These are phyloP conservation scores for Roridomyces roridus DNA, from an alignment of 768 basidiomycete species.

Conservation along the genomic window DNA sequence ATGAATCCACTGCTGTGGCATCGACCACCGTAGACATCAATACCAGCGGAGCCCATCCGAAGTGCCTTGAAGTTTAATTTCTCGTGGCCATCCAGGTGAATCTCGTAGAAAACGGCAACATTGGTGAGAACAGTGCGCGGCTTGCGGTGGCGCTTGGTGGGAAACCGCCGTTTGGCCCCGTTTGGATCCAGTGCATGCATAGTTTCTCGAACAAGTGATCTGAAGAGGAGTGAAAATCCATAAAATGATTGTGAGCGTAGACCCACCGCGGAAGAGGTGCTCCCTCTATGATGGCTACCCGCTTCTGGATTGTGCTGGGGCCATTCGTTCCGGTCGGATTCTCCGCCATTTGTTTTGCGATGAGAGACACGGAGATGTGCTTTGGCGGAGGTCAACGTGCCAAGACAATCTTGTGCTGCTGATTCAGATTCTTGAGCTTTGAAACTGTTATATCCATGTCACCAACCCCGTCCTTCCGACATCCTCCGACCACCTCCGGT, in stretches of 20 bases:
- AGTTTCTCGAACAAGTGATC: too few species aligned
- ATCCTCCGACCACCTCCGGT: too few species aligned
- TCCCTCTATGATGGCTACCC: background rate
- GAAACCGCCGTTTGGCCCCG: too few species aligned
- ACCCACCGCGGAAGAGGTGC: background rate
- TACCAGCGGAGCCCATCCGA: constrained; percentile 20
- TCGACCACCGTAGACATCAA: constrained; percentile 24
- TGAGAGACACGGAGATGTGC: too few species aligned
- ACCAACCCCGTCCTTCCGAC: too few species aligned
- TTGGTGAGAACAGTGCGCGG: background rate
- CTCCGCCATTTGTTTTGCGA: too few species aligned
- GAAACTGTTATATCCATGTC: too few species aligned
- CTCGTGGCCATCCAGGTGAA: constrained; percentile 27
- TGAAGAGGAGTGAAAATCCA: background rate
- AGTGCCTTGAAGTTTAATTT: constrained; percentile 23
- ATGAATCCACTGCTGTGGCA: constrained; percentile 16
- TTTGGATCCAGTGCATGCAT: too few species aligned
- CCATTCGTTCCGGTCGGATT: too few species aligned
- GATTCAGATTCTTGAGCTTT: too few species aligned
- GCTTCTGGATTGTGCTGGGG: background rate
- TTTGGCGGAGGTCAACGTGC: too few species aligned
- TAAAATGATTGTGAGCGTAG: background rate
- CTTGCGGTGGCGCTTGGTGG: background rate
- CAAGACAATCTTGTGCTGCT: too few species aligned
- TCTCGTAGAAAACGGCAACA: constrained; percentile 5